Base-by-base conservation (phyloP, 176 grass and related monocot genomes). In the Eleusine indica region DNA sequence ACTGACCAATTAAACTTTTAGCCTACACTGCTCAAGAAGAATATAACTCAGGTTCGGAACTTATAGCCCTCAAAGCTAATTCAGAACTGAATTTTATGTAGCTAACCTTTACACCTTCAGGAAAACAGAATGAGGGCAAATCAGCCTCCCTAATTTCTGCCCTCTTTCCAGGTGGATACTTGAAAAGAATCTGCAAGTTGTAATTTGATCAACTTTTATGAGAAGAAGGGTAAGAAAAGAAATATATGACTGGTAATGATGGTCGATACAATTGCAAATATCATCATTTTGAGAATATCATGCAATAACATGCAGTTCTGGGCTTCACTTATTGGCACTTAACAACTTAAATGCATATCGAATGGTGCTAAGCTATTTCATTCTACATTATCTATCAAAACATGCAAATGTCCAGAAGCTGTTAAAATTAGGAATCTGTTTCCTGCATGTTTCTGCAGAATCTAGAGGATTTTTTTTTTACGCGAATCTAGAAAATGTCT, bases 91-190 rank as follows among this genome's bases (percentile, higher is more conserved):
- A 74, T 21, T 64, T 73, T 68, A 74, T 68, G 57, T 66, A 72
- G 71, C 90, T 68, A 82, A 99, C 96, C 96, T 96, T 95, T 80
- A 99, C 93, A 70, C 96, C 93, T 74, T 99, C 93, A 66, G 96
- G 96, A 74, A 99, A 99, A 90, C 96, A 99, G 77, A 99, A 99
- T 21, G 91, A 79, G 71, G 96, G 96, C 64, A 99, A 83, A 85
- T 96, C 96, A 74, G 46, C 62, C 87, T 93, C 96, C 71, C 91
- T 87, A 80, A 90, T 92, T 70, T 92, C 93, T 18, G 75, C 80
- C 74, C 47, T 90, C 85, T 96, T 94, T 84, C 87, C 93, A 65
- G 89, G 96, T 88, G 96, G 96, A 82, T 99, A 99, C 68, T 96
- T 96, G 71, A 96, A 99, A 90, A 99, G 96, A 90, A 99, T 90